phyloP scores from a whole-genome alignment of 495 filamentous ascomycete genomes.

The Pseudomonodictys pantanalensis region DNA sequence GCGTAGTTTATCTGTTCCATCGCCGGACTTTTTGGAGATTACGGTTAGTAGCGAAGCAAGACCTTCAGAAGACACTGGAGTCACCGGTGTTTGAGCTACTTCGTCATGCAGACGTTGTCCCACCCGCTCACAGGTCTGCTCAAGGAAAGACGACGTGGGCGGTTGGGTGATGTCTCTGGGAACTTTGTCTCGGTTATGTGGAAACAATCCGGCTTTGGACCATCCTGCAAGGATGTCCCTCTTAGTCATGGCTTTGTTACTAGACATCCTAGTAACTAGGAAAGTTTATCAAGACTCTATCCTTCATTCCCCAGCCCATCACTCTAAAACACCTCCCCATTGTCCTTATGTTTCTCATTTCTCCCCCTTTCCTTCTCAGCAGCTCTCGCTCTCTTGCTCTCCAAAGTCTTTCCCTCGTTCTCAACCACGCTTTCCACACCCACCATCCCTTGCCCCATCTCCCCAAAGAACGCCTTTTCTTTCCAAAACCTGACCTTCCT shows the following conservation, averaged over 20 bases:
- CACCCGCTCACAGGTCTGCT: neutral
- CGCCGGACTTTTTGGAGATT: neutral
- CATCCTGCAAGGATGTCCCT: constrained; percentile 3
- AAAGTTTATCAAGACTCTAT: no score
- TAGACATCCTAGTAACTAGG: no score
- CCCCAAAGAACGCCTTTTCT: no score
- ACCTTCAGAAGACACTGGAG: constrained; percentile 3
- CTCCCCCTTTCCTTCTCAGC: no score
- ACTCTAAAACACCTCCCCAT: no score
- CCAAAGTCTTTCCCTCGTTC: no score
- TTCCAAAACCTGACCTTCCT: no score
- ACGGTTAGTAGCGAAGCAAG: constrained; percentile 5
- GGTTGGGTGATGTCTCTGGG: neutral
- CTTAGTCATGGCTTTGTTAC: neutral
- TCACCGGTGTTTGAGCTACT: constrained; percentile 3
- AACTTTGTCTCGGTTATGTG: neutral
- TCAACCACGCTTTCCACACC: no score
- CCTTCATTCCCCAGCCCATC: no score
- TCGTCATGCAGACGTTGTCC: neutral
- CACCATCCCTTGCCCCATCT: no score
- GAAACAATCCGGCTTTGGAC: constrained; percentile 4
- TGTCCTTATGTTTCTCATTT: no score
- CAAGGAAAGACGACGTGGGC: neutral
- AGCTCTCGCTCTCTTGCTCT: no score
- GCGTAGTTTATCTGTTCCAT: constrained; percentile 8